Percentiles rank a stretch among this genome's conserved stretches.
These are phyloP conservation scores for Carex kokanica DNA, from an alignment of 176 grass and related monocot species.

Conservation along the genomic window DNA sequence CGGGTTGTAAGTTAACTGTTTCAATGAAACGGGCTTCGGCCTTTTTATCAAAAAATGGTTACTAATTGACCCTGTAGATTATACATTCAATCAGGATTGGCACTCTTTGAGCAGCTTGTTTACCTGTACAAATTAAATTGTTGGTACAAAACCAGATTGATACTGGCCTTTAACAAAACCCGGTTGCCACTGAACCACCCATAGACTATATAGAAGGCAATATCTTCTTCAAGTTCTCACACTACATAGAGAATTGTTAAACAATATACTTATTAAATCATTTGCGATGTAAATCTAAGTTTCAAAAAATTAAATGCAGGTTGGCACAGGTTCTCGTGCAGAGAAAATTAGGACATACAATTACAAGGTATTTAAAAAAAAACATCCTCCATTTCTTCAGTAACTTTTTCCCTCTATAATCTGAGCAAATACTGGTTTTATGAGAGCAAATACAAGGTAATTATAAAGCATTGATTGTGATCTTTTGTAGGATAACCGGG, in stretches of 20 bases:
- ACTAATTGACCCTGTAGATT: background rate
- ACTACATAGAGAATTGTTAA: background rate
- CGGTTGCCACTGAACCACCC: background rate
- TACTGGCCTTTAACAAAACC: background rate
- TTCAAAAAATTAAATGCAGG: constrained; percentile 48
- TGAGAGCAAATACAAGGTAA: background rate
- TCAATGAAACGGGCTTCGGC: too few species aligned
- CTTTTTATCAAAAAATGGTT: too few species aligned
- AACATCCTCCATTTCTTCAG: constrained; percentile 5
- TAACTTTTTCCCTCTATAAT: background rate
- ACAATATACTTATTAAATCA: background rate
- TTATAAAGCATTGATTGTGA: constrained; percentile 16
- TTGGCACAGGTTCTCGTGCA: constrained; percentile 81
- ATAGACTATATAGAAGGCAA: background rate
- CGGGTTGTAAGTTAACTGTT: too few species aligned
- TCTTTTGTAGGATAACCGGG: constrained; percentile 76
- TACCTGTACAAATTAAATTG: background rate
- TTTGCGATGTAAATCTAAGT: constrained; percentile 15
- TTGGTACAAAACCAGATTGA: background rate
- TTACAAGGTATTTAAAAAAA: constrained; percentile 76
- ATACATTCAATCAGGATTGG: background rate
- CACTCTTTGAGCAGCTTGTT: background rate
- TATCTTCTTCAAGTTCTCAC: background rate
- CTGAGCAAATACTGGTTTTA: background rate
- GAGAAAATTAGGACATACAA: constrained; percentile 98